A percentile compares a stretch with the other conserved stretches of the same genome.
phyloP scores from a whole-genome alignment of 1,139 yeast genomes.

The Magnusiomyces magnusii region DNA sequence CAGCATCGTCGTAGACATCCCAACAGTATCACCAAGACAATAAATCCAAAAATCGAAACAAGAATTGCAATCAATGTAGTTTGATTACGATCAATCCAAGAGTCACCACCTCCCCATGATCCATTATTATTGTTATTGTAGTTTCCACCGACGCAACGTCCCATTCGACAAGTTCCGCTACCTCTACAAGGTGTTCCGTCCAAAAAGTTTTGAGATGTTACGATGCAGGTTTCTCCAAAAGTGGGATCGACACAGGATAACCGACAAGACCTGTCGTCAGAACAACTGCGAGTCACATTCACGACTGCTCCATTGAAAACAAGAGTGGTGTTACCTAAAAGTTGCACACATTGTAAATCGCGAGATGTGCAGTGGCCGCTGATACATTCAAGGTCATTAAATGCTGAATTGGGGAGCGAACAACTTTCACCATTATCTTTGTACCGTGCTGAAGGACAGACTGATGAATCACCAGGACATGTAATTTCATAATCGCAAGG shows the following conservation, averaged over 20 bases:
- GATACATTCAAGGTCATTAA: conserved; percentile 28
- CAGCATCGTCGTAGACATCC: not conserved
- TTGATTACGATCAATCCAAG: conserved; percentile 17
- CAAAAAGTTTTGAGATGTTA: conserved; percentile 31
- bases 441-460: conserved; percentile 30
- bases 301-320: conserved; percentile 23
- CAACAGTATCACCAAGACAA: conserved; percentile 6
- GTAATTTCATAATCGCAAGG: conserved; percentile 35
- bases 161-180: conserved; percentile 30
- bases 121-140: conserved; percentile 5
- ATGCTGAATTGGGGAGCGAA: conserved; percentile 16
- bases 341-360: conserved; percentile 31
- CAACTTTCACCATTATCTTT: conserved; percentile 31
- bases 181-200: conserved; percentile 36
- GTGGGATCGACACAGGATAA: conserved; percentile 30
- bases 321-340: conserved; percentile 28
- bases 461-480: conserved; percentile 34
- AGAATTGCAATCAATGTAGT: conserved; percentile 20
- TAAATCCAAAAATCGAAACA: conserved; percentile 14
- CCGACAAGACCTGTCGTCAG: conserved; percentile 29
- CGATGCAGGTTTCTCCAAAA: conserved; percentile 26
- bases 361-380: conserved; percentile 37
- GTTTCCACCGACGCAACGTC: conserved; percentile 28
- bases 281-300: conserved; percentile 31
- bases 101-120: conserved; percentile 11